Evolutionary conservation across 1,284 basidiomycete genomes (phyloP).

Genomic region (Mrakiaceae sp.): DNA sequence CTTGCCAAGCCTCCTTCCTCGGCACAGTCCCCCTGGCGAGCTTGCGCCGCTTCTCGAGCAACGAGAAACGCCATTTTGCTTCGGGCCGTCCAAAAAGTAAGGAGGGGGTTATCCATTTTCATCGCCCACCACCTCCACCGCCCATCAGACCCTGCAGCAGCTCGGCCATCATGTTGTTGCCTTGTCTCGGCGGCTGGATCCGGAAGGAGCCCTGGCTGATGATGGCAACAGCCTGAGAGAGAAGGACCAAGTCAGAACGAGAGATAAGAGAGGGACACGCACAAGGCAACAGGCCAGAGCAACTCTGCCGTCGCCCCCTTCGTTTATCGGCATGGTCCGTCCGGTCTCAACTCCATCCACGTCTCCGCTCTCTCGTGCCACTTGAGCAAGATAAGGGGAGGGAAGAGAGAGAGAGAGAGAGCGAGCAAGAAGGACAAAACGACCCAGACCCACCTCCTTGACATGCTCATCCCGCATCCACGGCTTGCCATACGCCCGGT

Average conservation of each 20-base stretch:
- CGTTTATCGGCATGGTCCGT: conserved; percentile 11
- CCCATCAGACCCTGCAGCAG: no score
- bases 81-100: no score
- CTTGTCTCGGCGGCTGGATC: conserved; percentile 10
- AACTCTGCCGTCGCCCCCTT: no score
- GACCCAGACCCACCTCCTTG: conserved; percentile 10
- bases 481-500: conserved; percentile 11
- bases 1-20: no score
- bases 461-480: conserved; percentile 9
- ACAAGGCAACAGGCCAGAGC: no score
- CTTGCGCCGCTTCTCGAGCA: no score
- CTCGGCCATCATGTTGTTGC: conserved; percentile 10
- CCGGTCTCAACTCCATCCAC: no score
- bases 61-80: no score
- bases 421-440: background rate
- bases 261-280: background rate
- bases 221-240: conserved; percentile 6
- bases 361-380: background rate
- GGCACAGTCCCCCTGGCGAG: no score
- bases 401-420: background rate
- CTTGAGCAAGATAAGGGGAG: background rate
- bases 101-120: no score
- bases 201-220: conserved; percentile 13
- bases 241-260: background rate
- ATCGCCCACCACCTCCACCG: no score